Conservation (phyloP, 2,329 filamentous ascomycete species). For the Calonectria montana region DNA sequence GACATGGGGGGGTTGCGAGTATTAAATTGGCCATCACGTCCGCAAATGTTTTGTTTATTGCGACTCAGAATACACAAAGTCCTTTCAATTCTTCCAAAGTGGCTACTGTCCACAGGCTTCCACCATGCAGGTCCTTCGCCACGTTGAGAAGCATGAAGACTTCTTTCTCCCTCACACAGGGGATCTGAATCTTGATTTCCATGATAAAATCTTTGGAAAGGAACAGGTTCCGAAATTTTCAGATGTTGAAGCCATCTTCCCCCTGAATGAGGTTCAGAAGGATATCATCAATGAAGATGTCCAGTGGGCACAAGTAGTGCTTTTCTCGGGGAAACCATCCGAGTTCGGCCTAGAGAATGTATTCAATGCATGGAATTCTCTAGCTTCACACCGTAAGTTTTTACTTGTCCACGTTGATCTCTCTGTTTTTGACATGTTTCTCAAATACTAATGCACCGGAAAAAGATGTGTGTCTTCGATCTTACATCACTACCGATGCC, state of each 20-base stretch:
- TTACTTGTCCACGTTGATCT: neutral
- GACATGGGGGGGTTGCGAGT: neutral
- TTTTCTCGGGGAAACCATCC: neutral
- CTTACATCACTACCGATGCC: neutral
- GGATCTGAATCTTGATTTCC: neutral
- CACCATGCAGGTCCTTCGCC: neutral
- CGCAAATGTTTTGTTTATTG: neutral
- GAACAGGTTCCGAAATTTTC: neutral
- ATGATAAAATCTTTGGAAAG: neutral
- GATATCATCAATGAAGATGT: neutral
- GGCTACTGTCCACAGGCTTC: neutral
- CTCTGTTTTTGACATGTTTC: neutral
- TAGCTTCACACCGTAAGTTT: neutral
- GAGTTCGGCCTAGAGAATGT: neutral
- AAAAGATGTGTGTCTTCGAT: neutral
- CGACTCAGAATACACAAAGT: neutral
- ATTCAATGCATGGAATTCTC: neutral
- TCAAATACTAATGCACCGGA: neutral
- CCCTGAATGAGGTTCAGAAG: neutral
- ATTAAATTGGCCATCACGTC: neutral
- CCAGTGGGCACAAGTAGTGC: neutral
- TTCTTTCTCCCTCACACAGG: neutral
- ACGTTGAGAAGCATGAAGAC: neutral
- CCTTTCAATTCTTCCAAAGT: neutral
- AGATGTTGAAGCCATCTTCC: neutral